Base-by-base conservation (phyloP, 768 basidiomycete genomes). In the Lactarius sanguifluus region DNA sequence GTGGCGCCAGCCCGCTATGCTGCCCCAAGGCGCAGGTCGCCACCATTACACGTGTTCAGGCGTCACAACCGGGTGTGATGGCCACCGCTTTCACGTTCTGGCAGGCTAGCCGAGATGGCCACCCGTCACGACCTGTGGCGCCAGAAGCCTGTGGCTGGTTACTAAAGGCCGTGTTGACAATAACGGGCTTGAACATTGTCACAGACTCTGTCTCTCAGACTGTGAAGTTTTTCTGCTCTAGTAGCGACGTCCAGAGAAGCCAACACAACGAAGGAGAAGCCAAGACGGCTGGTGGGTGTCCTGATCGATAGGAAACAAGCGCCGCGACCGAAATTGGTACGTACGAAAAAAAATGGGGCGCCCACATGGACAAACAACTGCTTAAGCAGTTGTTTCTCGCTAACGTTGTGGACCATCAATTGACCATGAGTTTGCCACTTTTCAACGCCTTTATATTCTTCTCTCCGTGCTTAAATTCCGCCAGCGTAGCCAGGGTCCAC, bases 301-400 rank as follows among this genome's bases (percentile, higher is more conserved):
- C n/a, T 62, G 62, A 67, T 69, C 57, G 57, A 58, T 69, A 3
- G 36, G 38, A 18, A 36, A 57, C 58, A 59, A 68, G 62, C 59
- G 67, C 59, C 64, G 47, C 36, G 38, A 36, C 56, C 64, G 41
- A 68, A 78, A 77, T 69, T 74, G 76, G 73, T 65, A 66, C 66
- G 25, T 59, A 52, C 50, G 50, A 25, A 52, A 30, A 57, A 61
- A 61, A 63, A 72, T 70, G 45, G 45, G 61, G 77, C 78, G 71
- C 79, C 80, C 79, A 80, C 79, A 80, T 76, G 79, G 77, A 78
- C 80, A 80, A 80, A 81, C 80, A 80, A 80, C 61, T 74, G 71
- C 73, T 75, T 76, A 73, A 77, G 67, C 43, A 34, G 76, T 78
- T 41, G 50, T 63, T 55, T 59, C 63, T 61, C 63, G 60, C 64